Base-by-base conservation (phyloP, 1,284 basidiomycete genomes). In the Rhizopogon hawkerae region DNA sequence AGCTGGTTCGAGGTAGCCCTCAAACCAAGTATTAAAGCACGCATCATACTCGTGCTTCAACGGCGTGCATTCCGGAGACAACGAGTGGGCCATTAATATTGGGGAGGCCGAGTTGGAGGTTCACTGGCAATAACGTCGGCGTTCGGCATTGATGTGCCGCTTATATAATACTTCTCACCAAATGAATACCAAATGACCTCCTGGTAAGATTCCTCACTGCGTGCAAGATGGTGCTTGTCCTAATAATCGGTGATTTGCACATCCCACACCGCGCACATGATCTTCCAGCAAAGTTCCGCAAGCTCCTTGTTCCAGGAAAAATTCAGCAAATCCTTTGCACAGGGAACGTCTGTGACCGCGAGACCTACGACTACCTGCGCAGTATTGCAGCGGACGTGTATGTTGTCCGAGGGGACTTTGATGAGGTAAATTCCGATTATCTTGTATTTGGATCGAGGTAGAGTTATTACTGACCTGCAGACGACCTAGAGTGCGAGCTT, bases 281-380 rank as follows among this genome's bases (percentile, higher is more conserved):
- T 64, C 77, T 98, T 3, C 94, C 95, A 0, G 75, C 81, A 16
- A 98, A 98, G 71, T 98, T 98, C 73, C 95, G 95, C 71, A 97
- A 98, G 66, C 84, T 98, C 0, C 77, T 98, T 0, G 92, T 94
- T 2, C 84, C 95, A 8, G 95, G 96, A 34, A 98, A 98, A 72
- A 98, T 98, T 36, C 91, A 95, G 56, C 95, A 98, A 69, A 96
- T 98, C 55, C 78, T 98, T 31, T 96, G 93, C 66, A 98, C 95
- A 0, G 96, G 95, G 43, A 98, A 98, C 64, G 86, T 98, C 10
- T 96, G 92, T 66, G 96, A 98, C 71, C 85, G 88, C 60, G 95
- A 97, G 70, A 98, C 95, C 9, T 92, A 89, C 62, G 95, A 98
- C 61, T 98, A 97, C 70, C 76, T 99, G n/a, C 77, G 92, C 50